A percentile compares a stretch with the other conserved stretches of the same genome.
Conservation (phyloP, 78 protist species). For the slime mould (Dictyostelium discoideum) region dicty_2.7 NC_007090.3:3422501-3423000, state of each 20-base stretch:
- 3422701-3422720: background rate
- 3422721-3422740: background rate
- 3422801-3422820: too few species aligned
- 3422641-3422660: too few species aligned
- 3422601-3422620: background rate
- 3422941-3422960: background rate
- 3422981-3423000: too few species aligned
- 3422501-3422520: constrained; percentile 25
- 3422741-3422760: background rate
- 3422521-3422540: constrained; percentile 44
- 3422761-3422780: background rate
- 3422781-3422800: too few species aligned
- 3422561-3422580: constrained; percentile 14
- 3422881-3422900: background rate
- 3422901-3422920: background rate
- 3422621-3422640: background rate
- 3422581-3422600: background rate
- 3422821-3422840: background rate
- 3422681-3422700: background rate
- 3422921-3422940: background rate
- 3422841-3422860: background rate
- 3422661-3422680: background rate
- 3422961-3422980: background rate
- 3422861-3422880: background rate
- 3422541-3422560: constrained; percentile 33